Evolutionary conservation across 2,329 filamentous ascomycete genomes (phyloP).

Genomic region (Colletotrichum sublineola): DNA sequence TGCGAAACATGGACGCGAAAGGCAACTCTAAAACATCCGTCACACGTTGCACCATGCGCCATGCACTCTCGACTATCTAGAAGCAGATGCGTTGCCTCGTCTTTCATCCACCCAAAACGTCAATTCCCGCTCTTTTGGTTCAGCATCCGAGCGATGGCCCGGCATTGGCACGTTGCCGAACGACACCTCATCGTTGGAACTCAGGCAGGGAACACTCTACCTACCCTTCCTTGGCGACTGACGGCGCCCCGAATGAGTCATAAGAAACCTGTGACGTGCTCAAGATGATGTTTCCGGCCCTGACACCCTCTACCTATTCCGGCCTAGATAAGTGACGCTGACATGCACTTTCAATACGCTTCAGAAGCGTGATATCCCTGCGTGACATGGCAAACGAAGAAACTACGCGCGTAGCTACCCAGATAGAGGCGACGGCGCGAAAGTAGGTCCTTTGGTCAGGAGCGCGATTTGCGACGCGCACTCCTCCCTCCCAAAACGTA

Average conservation of each 20-base stretch:
- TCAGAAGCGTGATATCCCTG: neutral
- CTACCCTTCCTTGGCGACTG: neutral
- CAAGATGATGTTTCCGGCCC: neutral
- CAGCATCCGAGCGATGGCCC: conserved; percentile 16
- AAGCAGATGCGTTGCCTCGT: conserved; percentile 3
- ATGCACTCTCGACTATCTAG: neutral
- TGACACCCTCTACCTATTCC: no score
- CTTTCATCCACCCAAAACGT: conserved; percentile 6
- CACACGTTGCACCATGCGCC: conserved; percentile 20
- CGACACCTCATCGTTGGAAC: conserved; percentile 1
- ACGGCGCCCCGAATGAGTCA: no score
- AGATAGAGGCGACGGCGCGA: neutral
- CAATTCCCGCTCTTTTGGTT: conserved; percentile 20
- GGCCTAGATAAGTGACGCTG: no score
- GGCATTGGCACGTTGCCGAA: neutral
- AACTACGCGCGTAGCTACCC: neutral
- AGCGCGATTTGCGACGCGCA: conserved; percentile 5
- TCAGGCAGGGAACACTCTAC: neutral
- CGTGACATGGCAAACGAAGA: neutral
- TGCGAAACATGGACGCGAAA: conserved; percentile 37
- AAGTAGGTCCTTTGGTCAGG: neutral
- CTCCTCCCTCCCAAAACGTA: conserved; percentile 1
- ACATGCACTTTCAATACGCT: neutral
- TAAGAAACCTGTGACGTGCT: neutral
- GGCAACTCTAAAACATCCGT: conserved; percentile 9